These are phyloP conservation scores for Prunus fruticosa DNA, from an alignment of 306 rosid species.

Conservation along the genomic window DNA sequence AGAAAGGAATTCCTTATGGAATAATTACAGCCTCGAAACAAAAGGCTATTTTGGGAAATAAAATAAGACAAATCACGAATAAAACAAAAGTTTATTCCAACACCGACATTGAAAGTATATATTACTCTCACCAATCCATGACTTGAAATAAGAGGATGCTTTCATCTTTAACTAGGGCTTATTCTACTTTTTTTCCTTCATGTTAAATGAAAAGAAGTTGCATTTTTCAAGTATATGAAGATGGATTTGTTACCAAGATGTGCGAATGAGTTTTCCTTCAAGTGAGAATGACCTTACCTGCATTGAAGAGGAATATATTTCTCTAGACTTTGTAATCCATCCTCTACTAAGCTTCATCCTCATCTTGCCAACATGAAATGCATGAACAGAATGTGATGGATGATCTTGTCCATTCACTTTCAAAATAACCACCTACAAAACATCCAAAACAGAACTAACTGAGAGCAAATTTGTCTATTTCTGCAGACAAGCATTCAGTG, in stretches of 20 bases:
- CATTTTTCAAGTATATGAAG: background rate
- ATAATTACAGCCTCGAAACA: too few species aligned
- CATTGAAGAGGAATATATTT: conserved; percentile 84
- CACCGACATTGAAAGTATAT: too few species aligned
- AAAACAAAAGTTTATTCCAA: too few species aligned
- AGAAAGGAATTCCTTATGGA: too few species aligned
- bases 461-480: conserved; percentile 7
- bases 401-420: conserved; percentile 87
- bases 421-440: conserved; percentile 70
- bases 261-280: background rate
- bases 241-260: background rate
- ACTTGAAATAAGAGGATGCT: background rate
- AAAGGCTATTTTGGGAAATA: too few species aligned
- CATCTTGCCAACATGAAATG: conserved; percentile 85
- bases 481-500: conserved; percentile 1
- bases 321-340: conserved; percentile 97
- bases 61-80: too few species aligned
- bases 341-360: conserved; percentile 93
- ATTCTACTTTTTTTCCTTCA: background rate
- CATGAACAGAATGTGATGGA: conserved; percentile 83
- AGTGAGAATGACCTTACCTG: conserved; percentile 48
- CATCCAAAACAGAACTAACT: conserved; percentile 13
- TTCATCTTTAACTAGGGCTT: background rate
- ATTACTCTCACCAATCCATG: background rate
- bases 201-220: background rate